Conservation (phyloP, 176 grass and related monocot species). For the Zoysia pacifica region DNA sequence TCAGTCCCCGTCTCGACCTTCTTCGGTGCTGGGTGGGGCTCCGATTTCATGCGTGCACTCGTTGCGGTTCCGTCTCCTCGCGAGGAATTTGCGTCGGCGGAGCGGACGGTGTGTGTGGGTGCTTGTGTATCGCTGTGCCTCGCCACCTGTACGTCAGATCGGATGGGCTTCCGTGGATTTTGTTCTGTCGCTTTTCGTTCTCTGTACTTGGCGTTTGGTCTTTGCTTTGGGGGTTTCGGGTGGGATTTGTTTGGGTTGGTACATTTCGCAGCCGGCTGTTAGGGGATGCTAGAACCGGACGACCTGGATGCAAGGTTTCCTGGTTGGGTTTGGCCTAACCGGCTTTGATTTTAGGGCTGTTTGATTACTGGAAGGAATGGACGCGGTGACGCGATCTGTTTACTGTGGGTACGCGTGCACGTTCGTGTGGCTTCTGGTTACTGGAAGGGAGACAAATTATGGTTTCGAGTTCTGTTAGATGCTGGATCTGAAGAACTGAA, state of each 20-base stretch:
- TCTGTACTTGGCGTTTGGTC: neutral
- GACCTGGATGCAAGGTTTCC: conserved; percentile 27
- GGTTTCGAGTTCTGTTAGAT: conserved; percentile 1
- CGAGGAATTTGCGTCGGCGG: neutral
- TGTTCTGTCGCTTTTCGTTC: neutral
- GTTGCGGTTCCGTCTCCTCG: neutral
- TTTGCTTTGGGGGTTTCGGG: neutral
- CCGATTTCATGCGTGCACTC: neutral
- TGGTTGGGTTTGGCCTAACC: neutral
- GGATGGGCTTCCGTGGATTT: neutral
- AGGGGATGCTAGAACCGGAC: neutral
- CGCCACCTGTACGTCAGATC: neutral
- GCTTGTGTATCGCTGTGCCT: neutral
- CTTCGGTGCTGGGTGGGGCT: no score
- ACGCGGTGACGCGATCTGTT: neutral
- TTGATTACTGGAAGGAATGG: neutral
- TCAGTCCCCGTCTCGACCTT: neutral
- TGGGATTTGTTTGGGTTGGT: neutral
- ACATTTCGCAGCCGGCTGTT: conserved; percentile 24
- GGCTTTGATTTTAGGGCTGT: neutral
- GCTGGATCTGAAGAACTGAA: conserved; percentile 40
- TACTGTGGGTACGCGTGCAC: neutral
- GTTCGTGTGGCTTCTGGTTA: neutral
- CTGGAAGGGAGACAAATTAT: neutral
- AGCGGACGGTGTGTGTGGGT: neutral